phyloP scores from a whole-genome alignment of 768 basidiomycete species.

The Macrolepiota dolichaula region DNA sequence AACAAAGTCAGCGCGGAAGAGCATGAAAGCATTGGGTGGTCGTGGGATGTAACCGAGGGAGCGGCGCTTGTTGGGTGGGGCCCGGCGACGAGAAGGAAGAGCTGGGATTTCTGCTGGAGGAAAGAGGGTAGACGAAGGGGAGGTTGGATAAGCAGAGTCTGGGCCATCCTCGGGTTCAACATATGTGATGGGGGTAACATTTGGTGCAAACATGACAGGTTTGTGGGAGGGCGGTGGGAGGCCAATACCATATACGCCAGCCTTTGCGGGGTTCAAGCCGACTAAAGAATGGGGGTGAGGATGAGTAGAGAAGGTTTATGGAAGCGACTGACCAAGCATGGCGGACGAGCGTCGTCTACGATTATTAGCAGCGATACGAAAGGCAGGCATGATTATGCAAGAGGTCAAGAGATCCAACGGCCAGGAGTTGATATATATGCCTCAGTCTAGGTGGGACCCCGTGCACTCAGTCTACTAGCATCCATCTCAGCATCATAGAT shows the following conservation, averaged over 20 bases:
- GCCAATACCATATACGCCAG: constrained; percentile 23
- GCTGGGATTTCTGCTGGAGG: constrained; percentile 18
- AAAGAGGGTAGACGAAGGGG: constrained; percentile 17
- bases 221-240: constrained; percentile 13
- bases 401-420: too few relatives aligned
- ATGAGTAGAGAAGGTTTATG: too few relatives aligned
- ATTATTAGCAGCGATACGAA: constrained; percentile 1
- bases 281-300: neutral
- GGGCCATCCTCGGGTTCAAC: constrained; percentile 17
- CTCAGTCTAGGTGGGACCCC: constrained; percentile 4
- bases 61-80: constrained; percentile 59
- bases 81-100: constrained; percentile 19
- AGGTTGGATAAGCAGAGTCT: constrained; percentile 8
- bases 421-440: too few relatives aligned
- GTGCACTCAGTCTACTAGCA: neutral
- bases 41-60: constrained; percentile 69
- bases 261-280: constrained; percentile 22
- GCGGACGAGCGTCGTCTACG: constrained; percentile 11
- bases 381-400: constrained; percentile 6
- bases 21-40: constrained; percentile 84
- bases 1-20: constrained; percentile 82
- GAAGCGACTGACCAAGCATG: constrained; percentile 4
- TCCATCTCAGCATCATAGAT: constrained; percentile 1
- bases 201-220: constrained; percentile 26
- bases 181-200: constrained; percentile 25